Base-by-base conservation (phyloP, 2,329 filamentous ascomycete species). In the Westerdykella aurantiaca region DNA sequence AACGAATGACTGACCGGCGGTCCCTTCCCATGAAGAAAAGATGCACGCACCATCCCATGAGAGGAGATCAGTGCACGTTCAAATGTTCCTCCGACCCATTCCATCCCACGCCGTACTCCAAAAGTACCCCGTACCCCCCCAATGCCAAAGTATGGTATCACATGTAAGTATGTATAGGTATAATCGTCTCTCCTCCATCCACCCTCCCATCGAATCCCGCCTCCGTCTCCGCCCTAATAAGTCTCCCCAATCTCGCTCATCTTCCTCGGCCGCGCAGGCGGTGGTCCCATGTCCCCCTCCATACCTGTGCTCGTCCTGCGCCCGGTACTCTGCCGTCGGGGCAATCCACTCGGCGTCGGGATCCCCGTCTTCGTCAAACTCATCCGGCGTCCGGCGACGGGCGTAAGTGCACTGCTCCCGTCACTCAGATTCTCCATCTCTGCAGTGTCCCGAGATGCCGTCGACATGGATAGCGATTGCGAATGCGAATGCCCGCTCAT, bases 231-330 rank as follows among this genome's bases (percentile, higher is more conserved):
- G 37, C 21, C 49, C 44, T 67, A 80, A 61, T 75, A 80, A n/a
- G 75, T 78, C 64, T 81, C 77, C 34, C 78, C 78, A 37, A 78
- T 66, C 45, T 76, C 75, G 61, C 69, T 76, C 56, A 76, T 66
- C 54, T 74, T 75, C 50, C 75, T 67, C 42, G 72, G 71, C 45
- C 71, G 61, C 42, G 68, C 67, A 9, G 74, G 69, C 14, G 41
- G 42, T 23, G 72, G 69, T 1, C 57, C 60, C 70, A 75, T 76
- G 48, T 71, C 65, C 43, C 72, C 66, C 42, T 68, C 62, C 13
- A 59, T 42, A 10, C 63, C 57, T 37, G 69, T 56, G 45, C 69
- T 71, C 38, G 57, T 53, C 39, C 64, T 57, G 38, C 70, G 57
- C 10, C 66, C 67, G 21, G 72, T 75, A 48, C 76, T 79, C 49